Evolutionary conservation across 2,329 filamentous ascomycete species (phyloP), one percentile per base, ranked within the genome.

Genomic region (Graphilbum fragrans): DNA sequence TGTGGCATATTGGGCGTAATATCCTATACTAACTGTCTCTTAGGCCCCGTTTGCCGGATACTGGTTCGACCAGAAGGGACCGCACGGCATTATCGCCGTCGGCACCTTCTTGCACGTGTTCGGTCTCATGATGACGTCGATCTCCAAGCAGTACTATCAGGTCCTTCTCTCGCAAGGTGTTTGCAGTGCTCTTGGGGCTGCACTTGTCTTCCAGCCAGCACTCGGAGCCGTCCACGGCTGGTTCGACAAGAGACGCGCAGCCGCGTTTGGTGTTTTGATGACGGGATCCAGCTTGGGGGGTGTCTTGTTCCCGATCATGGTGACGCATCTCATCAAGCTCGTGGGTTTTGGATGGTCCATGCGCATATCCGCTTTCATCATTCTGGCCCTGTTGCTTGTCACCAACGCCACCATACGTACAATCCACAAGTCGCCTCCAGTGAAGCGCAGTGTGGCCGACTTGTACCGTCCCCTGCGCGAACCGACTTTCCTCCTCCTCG

Each of bases 31-130:
- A n/a, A n/a, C n/a, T n/a, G n/a, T n/a, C n/a, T n/a, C n/a, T n/a
- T n/a, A n/a, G 50, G 41, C 78, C 0, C 75, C 77, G 0, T 50
- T 83, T 8, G 67, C 78, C n/a, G 80, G 80, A 47, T 45, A 42
- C 38, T 47, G 77, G 3, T 79, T 71, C 49, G 78, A 82, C 49
- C 69, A 64, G 46, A 69, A 73, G 46, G 77, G 77, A 0, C 72
- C 76, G 1, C 64, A 65, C 27, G 62, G 61, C 32, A 54, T 80
- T 3, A 53, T 75, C 3, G 21, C 69, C 2, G 49, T 57, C 29
- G 72, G 72, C 11, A 65, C 64, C 3, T 56, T 73, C 45, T 52
- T 73, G 45, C 66, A 73, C 49, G 63, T 77, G 19, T 67, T 77
- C 35, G 66, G 69, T 7, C 52, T 77, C 16, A 77, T 79, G 70